phyloP scores from a whole-genome alignment of 495 filamentous ascomycete species.

The Annulohypoxylon maeteangense region DNA sequence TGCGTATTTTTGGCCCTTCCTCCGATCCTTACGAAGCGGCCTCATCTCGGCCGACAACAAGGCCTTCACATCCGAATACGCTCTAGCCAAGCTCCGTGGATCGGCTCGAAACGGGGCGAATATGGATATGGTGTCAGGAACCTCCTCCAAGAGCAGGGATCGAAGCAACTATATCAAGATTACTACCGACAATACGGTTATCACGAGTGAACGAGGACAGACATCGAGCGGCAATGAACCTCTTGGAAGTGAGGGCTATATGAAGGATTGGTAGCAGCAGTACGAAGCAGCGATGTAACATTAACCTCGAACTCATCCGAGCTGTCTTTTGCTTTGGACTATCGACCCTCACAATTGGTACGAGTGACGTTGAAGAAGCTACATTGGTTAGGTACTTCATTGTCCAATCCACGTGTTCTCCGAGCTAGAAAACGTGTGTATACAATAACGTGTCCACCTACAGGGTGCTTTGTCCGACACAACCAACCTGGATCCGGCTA shows the following conservation, averaged over 20 bases:
- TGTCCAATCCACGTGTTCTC: neutral
- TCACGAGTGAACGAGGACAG: slow-evolving; percentile 8
- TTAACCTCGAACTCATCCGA: neutral
- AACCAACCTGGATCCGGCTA: neutral
- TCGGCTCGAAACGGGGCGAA: slow-evolving; percentile 16
- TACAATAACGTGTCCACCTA: neutral
- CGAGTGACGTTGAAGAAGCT: neutral
- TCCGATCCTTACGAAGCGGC: slow-evolving; percentile 42
- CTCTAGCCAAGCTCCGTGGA: slow-evolving; percentile 29
- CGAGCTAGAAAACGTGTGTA: neutral
- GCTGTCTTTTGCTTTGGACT: neutral
- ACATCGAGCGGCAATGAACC: neutral
- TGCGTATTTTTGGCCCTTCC: slow-evolving; percentile 46
- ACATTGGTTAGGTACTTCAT: slow-evolving; percentile 25
- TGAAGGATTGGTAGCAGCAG: slow-evolving; percentile 36
- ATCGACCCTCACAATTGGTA: neutral
- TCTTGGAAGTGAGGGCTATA: slow-evolving; percentile 27
- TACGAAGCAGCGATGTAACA: slow-evolving; percentile 3
- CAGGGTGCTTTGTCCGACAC: too few relatives aligned
- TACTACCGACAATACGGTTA: slow-evolving; percentile 38
- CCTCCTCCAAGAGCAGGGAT: slow-evolving; percentile 27
- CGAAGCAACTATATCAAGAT: slow-evolving; percentile 41
- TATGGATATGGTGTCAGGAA: slow-evolving; percentile 21
- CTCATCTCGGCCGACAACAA: slow-evolving; percentile 43
- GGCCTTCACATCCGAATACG: slow-evolving; percentile 35